Base-by-base conservation (phyloP, 305 asterid genomes). In the Rubia tinctorum region DNA sequence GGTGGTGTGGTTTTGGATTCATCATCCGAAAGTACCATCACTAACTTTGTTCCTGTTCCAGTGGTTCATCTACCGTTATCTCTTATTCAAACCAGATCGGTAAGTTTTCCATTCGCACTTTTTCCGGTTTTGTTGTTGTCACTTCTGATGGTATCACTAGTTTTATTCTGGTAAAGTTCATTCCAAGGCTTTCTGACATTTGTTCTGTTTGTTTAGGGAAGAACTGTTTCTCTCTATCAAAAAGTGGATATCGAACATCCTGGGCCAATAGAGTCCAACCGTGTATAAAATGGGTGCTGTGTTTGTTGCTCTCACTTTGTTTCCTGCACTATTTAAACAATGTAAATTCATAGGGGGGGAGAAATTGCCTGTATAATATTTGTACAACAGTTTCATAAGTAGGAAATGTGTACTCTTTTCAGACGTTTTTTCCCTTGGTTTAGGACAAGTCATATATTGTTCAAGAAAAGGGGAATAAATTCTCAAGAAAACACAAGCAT, bases 11-110 rank as follows among this genome's bases (percentile, higher is more conserved):
- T 5, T 65, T 49, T 25, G 9, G 34, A 59, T 30, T 22, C 56
- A 69, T 59, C 64, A 64, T 20, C 18, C 10, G 2, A 22, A 49
- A 14, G 37, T 30, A 30, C 37, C 37, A 30, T 30, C 37, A 30
- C 3, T 34, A 34, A 4, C 4, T 7, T 15, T 42, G 4, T 43
- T 40, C 71, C 22, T 68, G 66, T 84, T 80, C 61, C 91, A 91
- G 97, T 91, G 96, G 96, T 89, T 91, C 83, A 78, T 88, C 49
- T 89, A 91, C 80, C 84, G 96, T 66, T 88, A 86, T 81, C 97
- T 91, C 85, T 65, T 91, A 69, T 91, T 89, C 91, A 91, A 86
- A 80, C 96, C 97, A 20, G 90, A 91, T 73, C 73, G 97, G 97
- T 91, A 80, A 74, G 89, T 66, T 78, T 25, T 62, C 60, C 67